Base-by-base conservation (phyloP, 2,329 filamentous ascomycete genomes). In the Fusarium scirpi region DNA sequence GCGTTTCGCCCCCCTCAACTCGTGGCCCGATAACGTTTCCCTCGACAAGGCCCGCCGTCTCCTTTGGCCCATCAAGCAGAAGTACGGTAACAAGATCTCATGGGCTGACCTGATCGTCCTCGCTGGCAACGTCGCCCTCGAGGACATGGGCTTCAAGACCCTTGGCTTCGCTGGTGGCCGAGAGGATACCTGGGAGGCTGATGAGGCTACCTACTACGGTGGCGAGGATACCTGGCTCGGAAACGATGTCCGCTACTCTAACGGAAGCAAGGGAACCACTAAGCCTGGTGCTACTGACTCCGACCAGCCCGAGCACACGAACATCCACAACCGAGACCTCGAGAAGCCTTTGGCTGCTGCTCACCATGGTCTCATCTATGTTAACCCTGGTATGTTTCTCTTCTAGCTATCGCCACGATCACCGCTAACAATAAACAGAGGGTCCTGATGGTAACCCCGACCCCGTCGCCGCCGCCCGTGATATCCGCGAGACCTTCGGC, bases 21-120 rank as follows among this genome's bases (percentile, higher is more conserved):
- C 89, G 83, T 94, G 92, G 92, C 92, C 92, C 51, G 92, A 94
- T 82, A 94, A 94, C 72, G 90, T 89, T 76, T 90, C 84, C 73
- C 87, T 94, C 63, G 92, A 94, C 86, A 94, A 94, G 87, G 92
- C 91, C 46, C 91, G 92, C 63, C 91, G 92, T 69, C 87, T 94
- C 64, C 84, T 94, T 51, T 93, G 76, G 90, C 92, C 92, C 70
- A 89, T 94, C 83, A 94, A 94, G 87, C 91, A 93, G 74, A 94
- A 94, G 86, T 94, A 94, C 75, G 92, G 92, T 78, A 89, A 88
- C 85, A 93, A 92, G 85, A 91, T 94, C 80, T 94, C 92, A 0
- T 94, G 92, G 92, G 89, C 91, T 27, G 92, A 94, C 77, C 82
- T 94, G 64, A 79, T 91, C 48, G 84, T 93, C 61, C 86, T 94